phyloP scores from a whole-genome alignment of 2,329 filamentous ascomycete species.

The Pestalotiopsis sp. region DNA sequence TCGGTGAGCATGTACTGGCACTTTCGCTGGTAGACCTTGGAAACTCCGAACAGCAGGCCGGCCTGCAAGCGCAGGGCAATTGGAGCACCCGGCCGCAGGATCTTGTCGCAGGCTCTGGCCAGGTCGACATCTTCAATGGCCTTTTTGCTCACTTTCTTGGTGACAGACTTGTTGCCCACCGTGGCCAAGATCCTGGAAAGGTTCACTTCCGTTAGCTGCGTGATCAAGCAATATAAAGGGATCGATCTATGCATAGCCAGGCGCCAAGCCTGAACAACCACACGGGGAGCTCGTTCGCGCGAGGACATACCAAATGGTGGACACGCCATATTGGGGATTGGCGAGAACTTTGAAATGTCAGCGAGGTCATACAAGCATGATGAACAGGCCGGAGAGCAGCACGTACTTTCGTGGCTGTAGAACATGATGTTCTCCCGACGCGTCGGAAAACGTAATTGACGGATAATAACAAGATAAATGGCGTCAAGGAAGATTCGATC shows the following conservation, averaged over 20 bases:
- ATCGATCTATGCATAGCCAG: no score
- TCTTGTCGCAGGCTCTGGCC: constrained; percentile 84
- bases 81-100: constrained; percentile 78
- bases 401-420: constrained; percentile 90
- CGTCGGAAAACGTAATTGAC: neutral
- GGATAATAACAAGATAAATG: no score
- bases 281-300: neutral
- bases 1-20: constrained; percentile 85
- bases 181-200: constrained; percentile 83
- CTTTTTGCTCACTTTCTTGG: constrained; percentile 79
- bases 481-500: no score
- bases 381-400: neutral
- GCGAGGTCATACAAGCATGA: neutral
- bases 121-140: constrained; percentile 89
- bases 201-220: neutral
- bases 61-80: constrained; percentile 90
- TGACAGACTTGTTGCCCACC: constrained; percentile 71
- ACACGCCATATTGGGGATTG: constrained; percentile 85
- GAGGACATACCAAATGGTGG: constrained; percentile 81
- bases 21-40: constrained; percentile 85
- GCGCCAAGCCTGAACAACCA: neutral
- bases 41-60: constrained; percentile 83
- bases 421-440: constrained; percentile 66
- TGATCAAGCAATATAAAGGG: neutral
- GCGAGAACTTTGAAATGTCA: constrained; percentile 65